Evolutionary conservation across 805 yeast species (phyloP), one percentile per base, ranked within the genome.

Genomic region (Starmerella apis): DNA sequence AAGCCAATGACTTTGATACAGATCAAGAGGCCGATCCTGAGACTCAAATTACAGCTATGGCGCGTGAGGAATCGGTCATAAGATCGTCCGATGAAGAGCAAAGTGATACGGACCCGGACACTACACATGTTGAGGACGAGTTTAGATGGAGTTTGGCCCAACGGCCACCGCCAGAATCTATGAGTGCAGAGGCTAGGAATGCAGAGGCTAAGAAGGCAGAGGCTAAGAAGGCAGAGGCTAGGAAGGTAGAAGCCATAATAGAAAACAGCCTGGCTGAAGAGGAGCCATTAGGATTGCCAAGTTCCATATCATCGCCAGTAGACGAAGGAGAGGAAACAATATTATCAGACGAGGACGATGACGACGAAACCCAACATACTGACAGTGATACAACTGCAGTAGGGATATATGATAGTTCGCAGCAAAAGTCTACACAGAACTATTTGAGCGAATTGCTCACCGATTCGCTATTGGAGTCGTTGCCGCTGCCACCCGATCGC

Each of bases 391-490:
- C n/a, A 32, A n/a, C n/a, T n/a, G 47, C 24, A 14, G 41, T 16
- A 30, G 41, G 23, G 16, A n/a, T 20, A 18, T 13, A 18, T 14
- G 43, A 23, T 28, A 18, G 27, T 3, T 7, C 31, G 32, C 22
- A 7, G 13, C 25, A 11, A 13, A 38, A 19, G 24, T 25, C 31
- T 14, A 54, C 60, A 19, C 60, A 56, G 44, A 47, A 49, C 46
- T 58, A 53, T 42, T 43, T 58, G 7, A 43, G 50, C 27, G 57
- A 48, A 42, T 42, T 62, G 22, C 56, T 62, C 43, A 62, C 65
- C 22, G 65, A 62, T 31, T 61, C 63, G 19, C 42, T 61, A 41
- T 52, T 61, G 22, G 64, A 59, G 41, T 55, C 63, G 24, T 49
- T 61, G 45, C 64, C 64, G 19, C 54, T 59, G 37, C 63, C 64